Base-by-base conservation (phyloP, 768 basidiomycete genomes). In the Pleurotus salmoneostramineus region DNA sequence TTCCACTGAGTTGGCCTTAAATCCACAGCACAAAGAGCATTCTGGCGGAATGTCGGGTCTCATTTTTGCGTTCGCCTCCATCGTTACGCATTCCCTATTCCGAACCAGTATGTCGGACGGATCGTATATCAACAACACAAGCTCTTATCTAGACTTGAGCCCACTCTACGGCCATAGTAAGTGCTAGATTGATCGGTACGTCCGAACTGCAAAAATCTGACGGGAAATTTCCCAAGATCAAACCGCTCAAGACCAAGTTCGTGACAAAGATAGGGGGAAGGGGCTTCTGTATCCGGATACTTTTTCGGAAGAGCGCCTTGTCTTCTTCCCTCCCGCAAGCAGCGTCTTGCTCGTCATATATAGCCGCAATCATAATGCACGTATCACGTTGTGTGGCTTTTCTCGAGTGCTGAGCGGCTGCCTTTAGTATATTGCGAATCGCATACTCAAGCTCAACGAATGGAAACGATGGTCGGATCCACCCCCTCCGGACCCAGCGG, bases 51-150 rank as follows among this genome's bases (percentile, higher is more conserved):
- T 84, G 58, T 87, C 84, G 11, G 80, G 77, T 62, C 63, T 86
- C 46, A 81, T 83, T 62, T 88, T 88, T 61, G 83, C 87, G 2
- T 87, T 86, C 60, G 88, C 87, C 2, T 74, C 83, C 36, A 69
- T 88, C 36, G 76, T 88, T 57, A 85, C 81, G 48, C 87, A 88
- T 68, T 77, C 75, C 5, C 68, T 85, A 11, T 87, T 84, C 74
- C 69, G 77, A 40, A 83, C 83, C 1, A 71, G 78, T 60, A 67
- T 63, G 5, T 57, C 63, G 3, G 73, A 82, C 61, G 21, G 21
- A 27, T 70, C 68, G 61, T 71, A 69, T 35, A 72, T 77, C 65
- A 86, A 86, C 70, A 70, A 79, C 50, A 78, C 83, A 0, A 74
- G 75, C 58, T 80, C 79, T 3, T 85, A 85, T 60, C 74, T 85